Evolutionary conservation across 495 filamentous ascomycete species (phyloP).

Genomic region (Pseudoneurospora amorphoporcata): DNA sequence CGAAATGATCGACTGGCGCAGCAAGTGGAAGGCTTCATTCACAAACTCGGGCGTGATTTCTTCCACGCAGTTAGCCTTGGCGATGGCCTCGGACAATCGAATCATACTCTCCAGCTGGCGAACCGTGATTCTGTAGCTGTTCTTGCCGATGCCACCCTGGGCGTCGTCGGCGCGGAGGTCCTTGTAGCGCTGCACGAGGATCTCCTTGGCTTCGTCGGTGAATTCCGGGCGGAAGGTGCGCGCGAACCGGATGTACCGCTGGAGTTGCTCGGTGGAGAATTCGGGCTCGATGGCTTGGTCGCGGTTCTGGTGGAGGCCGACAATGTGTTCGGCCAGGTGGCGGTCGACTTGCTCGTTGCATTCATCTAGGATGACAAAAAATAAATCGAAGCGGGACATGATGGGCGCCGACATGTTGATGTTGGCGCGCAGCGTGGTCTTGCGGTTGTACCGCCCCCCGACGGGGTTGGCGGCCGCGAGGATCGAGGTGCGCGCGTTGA

Average conservation of each 20-base stretch:
- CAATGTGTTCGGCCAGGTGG: slow-evolving; percentile 87
- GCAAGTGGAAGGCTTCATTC: slow-evolving; percentile 77
- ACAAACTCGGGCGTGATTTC: slow-evolving; percentile 81
- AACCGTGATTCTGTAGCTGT: slow-evolving; percentile 94
- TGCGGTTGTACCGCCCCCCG: slow-evolving; percentile 92
- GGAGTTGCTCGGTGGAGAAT: slow-evolving; percentile 91
- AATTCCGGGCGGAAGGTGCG: slow-evolving; percentile 92
- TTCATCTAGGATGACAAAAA: slow-evolving; percentile 97
- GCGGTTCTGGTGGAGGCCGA: slow-evolving; percentile 83
- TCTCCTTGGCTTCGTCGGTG: slow-evolving; percentile 69
- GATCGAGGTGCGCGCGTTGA: slow-evolving; percentile 91
- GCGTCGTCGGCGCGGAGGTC: slow-evolving; percentile 89
- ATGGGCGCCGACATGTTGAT: slow-evolving; percentile 98
- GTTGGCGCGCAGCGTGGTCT: slow-evolving; percentile 83
- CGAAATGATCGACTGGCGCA: slow-evolving; percentile 89
- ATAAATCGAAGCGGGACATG: slow-evolving; percentile 97
- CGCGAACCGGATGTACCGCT: slow-evolving; percentile 95
- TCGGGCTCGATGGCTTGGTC: slow-evolving; percentile 86
- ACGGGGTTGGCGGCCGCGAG: slow-evolving; percentile 95
- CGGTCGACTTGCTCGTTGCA: slow-evolving; percentile 88
- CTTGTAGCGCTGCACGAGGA: slow-evolving; percentile 91
- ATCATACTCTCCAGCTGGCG: slow-evolving; percentile 93
- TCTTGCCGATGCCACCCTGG: slow-evolving; percentile 84
- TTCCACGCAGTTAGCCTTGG: slow-evolving; percentile 92
- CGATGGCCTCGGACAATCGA: slow-evolving; percentile 87